Conservation (phyloP, 768 basidiomycete species). For the Chalciporus piperatus region DNA sequence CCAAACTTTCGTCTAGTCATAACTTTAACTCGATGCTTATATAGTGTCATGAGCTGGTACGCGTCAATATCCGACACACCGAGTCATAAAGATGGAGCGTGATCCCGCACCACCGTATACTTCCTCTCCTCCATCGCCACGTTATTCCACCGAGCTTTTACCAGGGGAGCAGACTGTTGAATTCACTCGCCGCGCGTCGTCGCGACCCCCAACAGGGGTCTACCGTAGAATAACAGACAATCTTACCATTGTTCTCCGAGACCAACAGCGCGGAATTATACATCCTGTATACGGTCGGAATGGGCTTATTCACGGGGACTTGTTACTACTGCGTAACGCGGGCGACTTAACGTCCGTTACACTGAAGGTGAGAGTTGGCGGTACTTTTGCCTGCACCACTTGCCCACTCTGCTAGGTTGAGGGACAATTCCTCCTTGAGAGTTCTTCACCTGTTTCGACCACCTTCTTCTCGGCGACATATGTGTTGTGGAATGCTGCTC, state of each 20-base stretch:
- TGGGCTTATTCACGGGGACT: slow-evolving; percentile 23
- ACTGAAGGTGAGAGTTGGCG: slow-evolving; percentile 19
- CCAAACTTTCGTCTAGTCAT: no score
- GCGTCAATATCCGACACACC: background rate
- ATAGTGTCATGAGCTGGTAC: background rate
- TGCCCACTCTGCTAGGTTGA: slow-evolving; percentile 19
- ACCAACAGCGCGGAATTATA: slow-evolving; percentile 22
- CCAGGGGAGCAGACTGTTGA: slow-evolving; percentile 51
- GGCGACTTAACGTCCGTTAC: slow-evolving; percentile 15
- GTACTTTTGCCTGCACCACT: background rate
- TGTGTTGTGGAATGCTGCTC: slow-evolving; percentile 18
- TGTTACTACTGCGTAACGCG: slow-evolving; percentile 14
- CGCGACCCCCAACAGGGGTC: slow-evolving; percentile 12
- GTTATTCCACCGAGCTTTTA: slow-evolving; percentile 51
- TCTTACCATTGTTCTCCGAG: slow-evolving; percentile 23
- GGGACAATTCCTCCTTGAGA: slow-evolving; percentile 19
- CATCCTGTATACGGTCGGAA: slow-evolving; percentile 20
- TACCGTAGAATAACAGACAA: slow-evolving; percentile 31
- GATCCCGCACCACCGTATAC: slow-evolving; percentile 47
- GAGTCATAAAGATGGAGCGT: slow-evolving; percentile 5
- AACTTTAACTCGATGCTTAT: background rate
- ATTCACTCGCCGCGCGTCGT: slow-evolving; percentile 31
- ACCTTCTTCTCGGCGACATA: slow-evolving; percentile 17
- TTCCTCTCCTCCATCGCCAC: slow-evolving; percentile 49
- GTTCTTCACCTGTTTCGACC: slow-evolving; percentile 11